Conservation (phyloP, 1,139 yeast species). For the Pichia sp. region DNA sequence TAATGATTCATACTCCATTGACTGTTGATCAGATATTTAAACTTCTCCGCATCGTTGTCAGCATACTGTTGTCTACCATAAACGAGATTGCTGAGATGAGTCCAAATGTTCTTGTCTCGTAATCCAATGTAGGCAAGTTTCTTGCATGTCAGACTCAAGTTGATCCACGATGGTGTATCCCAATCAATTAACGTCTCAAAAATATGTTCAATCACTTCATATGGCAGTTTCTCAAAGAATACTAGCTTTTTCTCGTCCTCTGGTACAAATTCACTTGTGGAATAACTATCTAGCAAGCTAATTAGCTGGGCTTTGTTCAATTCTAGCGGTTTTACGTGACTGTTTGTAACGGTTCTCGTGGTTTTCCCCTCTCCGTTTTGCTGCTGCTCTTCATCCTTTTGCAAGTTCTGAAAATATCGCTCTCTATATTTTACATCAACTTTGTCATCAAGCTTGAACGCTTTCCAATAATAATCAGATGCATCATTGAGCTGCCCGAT, state of each 20-base stretch:
- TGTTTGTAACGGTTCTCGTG: slow-evolving; percentile 4
- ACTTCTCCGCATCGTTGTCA: slow-evolving; percentile 22
- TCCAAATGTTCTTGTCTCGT: slow-evolving; percentile 48
- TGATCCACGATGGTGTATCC: slow-evolving; percentile 63
- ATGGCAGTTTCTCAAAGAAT: slow-evolving; percentile 51
- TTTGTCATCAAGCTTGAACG: slow-evolving; percentile 54
- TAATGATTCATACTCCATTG: slow-evolving; percentile 44
- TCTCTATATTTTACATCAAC: slow-evolving; percentile 67
- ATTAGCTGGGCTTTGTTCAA: slow-evolving; percentile 34
- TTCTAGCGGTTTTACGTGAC: slow-evolving; percentile 21
- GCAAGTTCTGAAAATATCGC: slow-evolving; percentile 7
- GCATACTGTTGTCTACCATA: slow-evolving; percentile 53
- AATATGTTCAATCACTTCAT: slow-evolving; percentile 55
- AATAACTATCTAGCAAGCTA: slow-evolving; percentile 27
- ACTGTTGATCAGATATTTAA: slow-evolving; percentile 31
- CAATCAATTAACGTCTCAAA: slow-evolving; percentile 41
- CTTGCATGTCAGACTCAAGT: slow-evolving; percentile 55
- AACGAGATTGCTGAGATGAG: slow-evolving; percentile 42
- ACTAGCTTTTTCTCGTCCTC: slow-evolving; percentile 39
- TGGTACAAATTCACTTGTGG: slow-evolving; percentile 30
- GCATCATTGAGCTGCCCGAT: slow-evolving; percentile 80
- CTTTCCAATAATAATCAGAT: slow-evolving; percentile 61
- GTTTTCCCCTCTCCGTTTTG: background rate
- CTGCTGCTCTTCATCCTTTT: background rate
- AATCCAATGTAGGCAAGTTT: slow-evolving; percentile 59